Evolutionary conservation across 352 stramenopile genomes (phyloP).

Genomic region (Pythium brachiatum): DNA sequence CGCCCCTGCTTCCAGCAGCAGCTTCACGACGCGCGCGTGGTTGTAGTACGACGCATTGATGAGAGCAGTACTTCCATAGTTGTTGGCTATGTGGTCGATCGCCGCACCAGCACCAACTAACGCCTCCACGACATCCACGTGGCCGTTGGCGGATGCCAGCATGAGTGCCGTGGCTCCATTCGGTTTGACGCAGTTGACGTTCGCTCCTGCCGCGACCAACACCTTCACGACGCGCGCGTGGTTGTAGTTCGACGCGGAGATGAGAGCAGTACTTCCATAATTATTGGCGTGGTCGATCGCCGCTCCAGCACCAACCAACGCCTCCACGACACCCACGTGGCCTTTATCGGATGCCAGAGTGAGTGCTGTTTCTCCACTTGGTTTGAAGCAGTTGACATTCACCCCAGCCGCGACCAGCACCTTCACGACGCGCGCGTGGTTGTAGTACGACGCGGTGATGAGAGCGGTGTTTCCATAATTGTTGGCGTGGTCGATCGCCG

Average conservation of each 20-base stretch:
- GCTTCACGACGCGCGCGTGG: background rate
- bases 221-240: background rate
- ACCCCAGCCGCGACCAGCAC: background rate
- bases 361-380: slow-evolving; percentile 24
- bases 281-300: slow-evolving; percentile 16
- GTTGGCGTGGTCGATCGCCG: background rate
- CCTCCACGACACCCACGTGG: slow-evolving; percentile 31
- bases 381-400: background rate
- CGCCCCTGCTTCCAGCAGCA: slow-evolving; percentile 32
- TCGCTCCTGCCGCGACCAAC: slow-evolving; percentile 31
- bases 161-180: background rate
- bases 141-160: background rate
- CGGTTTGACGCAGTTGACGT: background rate
- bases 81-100: background rate
- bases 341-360: slow-evolving; percentile 28
- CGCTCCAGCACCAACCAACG: slow-evolving; percentile 30
- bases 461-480: background rate
- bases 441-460: background rate
- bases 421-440: background rate
- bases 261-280: slow-evolving; percentile 20
- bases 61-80: too few species aligned
- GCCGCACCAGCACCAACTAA: background rate
- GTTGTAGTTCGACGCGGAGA: slow-evolving; percentile 21
- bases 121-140: background rate
- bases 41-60: background rate